Evolutionary conservation across 345 rosid genomes (phyloP).

Genomic region (Jatropha curcas): DNA sequence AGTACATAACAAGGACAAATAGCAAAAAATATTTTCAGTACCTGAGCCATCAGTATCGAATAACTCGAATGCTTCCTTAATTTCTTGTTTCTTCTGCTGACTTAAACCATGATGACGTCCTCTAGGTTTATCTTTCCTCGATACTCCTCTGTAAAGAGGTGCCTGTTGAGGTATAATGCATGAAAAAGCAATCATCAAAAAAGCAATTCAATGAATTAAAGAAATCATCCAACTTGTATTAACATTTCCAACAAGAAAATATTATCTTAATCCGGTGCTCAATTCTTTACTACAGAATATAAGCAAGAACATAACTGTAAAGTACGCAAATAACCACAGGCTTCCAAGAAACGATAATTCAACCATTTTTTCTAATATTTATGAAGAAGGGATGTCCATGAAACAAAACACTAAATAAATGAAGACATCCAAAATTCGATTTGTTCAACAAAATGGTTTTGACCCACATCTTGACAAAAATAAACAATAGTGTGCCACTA

Average conservation of each 20-base stretch:
- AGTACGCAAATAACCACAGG: not conserved
- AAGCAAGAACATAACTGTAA: not conserved
- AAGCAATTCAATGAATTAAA: not conserved
- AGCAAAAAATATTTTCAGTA: constrained; percentile 14
- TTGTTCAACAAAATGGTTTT: too few relatives aligned
- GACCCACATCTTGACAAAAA: too few relatives aligned
- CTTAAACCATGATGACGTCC: constrained; percentile 71
- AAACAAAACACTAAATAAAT: not conserved
- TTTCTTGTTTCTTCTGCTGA: constrained; percentile 80
- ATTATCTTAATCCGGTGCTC: not conserved
- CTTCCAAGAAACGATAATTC: not conserved
- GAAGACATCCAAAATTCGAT: not conserved
- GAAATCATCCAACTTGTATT: not conserved
- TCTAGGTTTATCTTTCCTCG: constrained; percentile 71
- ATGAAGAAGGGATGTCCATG: not conserved
- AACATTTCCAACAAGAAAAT: constrained; percentile 2
- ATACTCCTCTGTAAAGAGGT: constrained; percentile 11
- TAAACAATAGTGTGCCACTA: too few relatives aligned
- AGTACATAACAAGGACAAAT: not conserved
- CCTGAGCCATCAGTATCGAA: constrained; percentile 98
- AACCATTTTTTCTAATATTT: not conserved
- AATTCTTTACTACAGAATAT: not conserved
- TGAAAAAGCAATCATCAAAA: not conserved
- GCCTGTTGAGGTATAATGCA: not conserved
- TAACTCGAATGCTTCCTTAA: constrained; percentile 88